Conservation (phyloP, 257 asterid genomes). For the Ligustrum vulgare region DNA sequence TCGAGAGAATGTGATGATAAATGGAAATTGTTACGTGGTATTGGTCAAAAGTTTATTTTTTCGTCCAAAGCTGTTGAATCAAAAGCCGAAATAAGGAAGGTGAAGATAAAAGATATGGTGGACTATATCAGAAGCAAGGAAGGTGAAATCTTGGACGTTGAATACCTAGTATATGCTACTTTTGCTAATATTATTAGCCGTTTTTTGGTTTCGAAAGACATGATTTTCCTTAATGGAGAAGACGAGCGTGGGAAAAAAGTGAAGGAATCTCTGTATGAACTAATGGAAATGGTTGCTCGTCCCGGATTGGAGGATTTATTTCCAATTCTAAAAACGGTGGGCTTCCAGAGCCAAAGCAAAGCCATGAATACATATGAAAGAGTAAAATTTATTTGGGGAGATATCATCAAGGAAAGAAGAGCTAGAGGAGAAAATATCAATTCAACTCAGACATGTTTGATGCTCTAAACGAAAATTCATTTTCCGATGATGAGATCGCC, state of each 20-base stretch:
- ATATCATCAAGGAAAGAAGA: constrained; percentile 16
- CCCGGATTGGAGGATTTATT: constrained; percentile 7
- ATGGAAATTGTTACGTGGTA: constrained; percentile 5
- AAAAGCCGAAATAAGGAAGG: neutral
- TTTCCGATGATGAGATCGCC: constrained; percentile 19
- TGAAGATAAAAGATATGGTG: constrained; percentile 5
- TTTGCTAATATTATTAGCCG: neutral
- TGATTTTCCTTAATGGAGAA: neutral
- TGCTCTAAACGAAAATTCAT: neutral
- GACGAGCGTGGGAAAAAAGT: neutral
- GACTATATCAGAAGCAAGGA: neutral
- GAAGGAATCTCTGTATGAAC: neutral
- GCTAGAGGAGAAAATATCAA: neutral
- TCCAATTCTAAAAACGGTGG: neutral
- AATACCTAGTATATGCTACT: neutral
- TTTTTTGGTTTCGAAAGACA: neutral
- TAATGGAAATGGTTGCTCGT: neutral
- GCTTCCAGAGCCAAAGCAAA: neutral
- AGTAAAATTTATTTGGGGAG: constrained; percentile 14
- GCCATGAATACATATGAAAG: neutral
- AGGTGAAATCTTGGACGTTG: constrained; percentile 2
- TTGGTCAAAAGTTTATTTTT: neutral
- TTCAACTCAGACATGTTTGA: constrained; percentile 23
- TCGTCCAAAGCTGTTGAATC: neutral
- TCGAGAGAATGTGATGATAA: constrained; percentile 6